Base-by-base conservation (phyloP, 1,284 basidiomycete species). In the Puccinia triticina region DNA sequence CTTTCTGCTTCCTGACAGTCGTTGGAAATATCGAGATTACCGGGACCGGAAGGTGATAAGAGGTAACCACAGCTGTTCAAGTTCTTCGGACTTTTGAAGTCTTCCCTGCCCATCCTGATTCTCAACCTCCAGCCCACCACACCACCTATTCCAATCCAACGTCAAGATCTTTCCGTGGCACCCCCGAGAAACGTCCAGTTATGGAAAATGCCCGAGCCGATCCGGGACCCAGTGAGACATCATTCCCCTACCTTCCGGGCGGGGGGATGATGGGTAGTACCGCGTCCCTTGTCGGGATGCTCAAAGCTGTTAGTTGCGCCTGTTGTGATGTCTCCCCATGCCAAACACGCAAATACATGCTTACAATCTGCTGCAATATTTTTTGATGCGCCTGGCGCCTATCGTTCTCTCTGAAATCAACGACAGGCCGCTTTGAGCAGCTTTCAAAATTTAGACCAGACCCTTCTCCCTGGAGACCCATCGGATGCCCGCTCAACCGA, bases 221-320 rank as follows among this genome's bases (percentile, higher is more conserved):
- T 43, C 40, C 37, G 23, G 21, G 3, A 18, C 29, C 34, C 37
- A 29, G n/a, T 29, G 21, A n/a, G n/a, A 14, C 40, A 14, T 43
- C 40, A n/a, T 69, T 69, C 40, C 43, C 66, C 40, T 69, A 69
- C 32, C 18, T 37, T 43, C 66, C n/a, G 12, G 66, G 26, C 8
- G 66, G 64, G 12, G 2, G 37, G 32, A 66, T 69, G 40, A 69
- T 80, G 67, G 77, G 77, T 29, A 72, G 67, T 61, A 80, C 77
- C 2, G 77, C 67, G 37, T 80, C 77, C 26, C 37, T 80, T 29
- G 66, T 80, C 18, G 77, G 77, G 26, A 80, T 80, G 43, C 66
- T 80, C 21, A 80, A 80, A 72, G 77, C 77, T 37, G 77, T 80
- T 11, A 80, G 77, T 69, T 50, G 5, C 2, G 18, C 48, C 18